Conservation (phyloP, 2,329 filamentous ascomycete species). For the Fusarium odoratissimum region DNA sequence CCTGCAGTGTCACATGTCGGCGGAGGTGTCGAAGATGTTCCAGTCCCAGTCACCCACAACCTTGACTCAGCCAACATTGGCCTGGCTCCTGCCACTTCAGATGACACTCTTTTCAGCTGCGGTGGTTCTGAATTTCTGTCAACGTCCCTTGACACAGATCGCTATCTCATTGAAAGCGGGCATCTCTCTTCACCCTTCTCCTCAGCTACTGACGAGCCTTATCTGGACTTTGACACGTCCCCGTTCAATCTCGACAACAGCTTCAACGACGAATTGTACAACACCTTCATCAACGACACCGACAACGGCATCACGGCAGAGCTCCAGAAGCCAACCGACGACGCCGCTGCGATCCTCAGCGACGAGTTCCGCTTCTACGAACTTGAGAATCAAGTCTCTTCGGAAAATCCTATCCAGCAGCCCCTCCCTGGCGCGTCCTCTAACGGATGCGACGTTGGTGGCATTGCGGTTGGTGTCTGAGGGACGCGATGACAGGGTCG, state of each 20-base stretch:
- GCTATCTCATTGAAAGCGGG: conserved; percentile 80
- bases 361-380: conserved; percentile 65
- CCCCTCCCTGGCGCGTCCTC: conserved; percentile 78
- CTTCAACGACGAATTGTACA: conserved; percentile 62
- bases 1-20: conserved; percentile 99
- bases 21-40: conserved; percentile 65
- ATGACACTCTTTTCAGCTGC: conserved; percentile 74
- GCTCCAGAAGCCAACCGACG: conserved; percentile 61
- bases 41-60: conserved; percentile 53
- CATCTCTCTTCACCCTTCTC: conserved; percentile 79
- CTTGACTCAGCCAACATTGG: conserved; percentile 53
- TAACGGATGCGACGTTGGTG: conserved; percentile 79
- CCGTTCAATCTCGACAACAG: conserved; percentile 61
- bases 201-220: conserved; percentile 73
- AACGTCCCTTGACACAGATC: conserved; percentile 77
- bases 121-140: conserved; percentile 75
- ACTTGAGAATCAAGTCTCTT: conserved; percentile 70
- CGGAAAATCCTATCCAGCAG: conserved; percentile 77
- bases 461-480: conserved; percentile 78
- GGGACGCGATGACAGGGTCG: conserved; percentile 61
- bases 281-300: conserved; percentile 67
- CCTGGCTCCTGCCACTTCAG: conserved; percentile 65
- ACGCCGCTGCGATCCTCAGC: conserved; percentile 65
- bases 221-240: conserved; percentile 71
- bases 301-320: conserved; percentile 58